Conservation (phyloP, 2,329 filamentous ascomycete species). For the Trichoderma lentiforme region DNA sequence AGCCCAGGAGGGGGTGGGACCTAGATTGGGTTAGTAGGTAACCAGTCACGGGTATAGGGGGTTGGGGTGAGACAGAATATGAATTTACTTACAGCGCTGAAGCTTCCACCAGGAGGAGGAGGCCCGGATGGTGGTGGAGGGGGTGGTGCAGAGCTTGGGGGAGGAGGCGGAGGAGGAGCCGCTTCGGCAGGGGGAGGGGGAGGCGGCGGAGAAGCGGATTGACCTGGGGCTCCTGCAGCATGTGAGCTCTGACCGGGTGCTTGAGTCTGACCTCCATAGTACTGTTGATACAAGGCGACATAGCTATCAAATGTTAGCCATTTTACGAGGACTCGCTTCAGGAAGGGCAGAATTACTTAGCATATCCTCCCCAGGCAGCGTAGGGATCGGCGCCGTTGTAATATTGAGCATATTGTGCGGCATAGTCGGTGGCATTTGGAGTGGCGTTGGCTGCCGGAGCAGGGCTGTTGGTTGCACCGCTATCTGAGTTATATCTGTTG, state of each 20-base stretch:
- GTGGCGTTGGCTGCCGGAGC: constrained; percentile 30
- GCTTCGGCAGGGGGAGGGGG: constrained; percentile 58
- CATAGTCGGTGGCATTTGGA: constrained; percentile 56
- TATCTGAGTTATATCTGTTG: constrained; percentile 30
- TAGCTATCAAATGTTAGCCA: constrained; percentile 40
- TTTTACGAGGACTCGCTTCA: background rate
- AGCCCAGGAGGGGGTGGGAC: constrained; percentile 57
- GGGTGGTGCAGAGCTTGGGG: constrained; percentile 54
- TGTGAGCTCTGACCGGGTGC: constrained; percentile 46
- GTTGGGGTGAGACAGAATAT: background rate
- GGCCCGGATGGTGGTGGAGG: constrained; percentile 48
- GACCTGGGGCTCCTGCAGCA: constrained; percentile 41
- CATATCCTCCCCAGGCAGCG: constrained; percentile 85
- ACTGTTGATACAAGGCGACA: constrained; percentile 71
- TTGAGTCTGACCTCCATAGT: constrained; percentile 50
- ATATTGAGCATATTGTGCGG: constrained; percentile 80
- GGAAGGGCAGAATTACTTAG: constrained; percentile 51
- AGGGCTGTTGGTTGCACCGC: constrained; percentile 36
- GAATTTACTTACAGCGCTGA: constrained; percentile 57
- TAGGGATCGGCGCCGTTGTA: constrained; percentile 77
- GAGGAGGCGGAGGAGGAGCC: constrained; percentile 62
- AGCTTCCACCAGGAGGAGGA: constrained; percentile 46
- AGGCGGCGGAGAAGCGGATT: constrained; percentile 49
- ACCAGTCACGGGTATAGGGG: background rate
- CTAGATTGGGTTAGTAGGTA: constrained; percentile 33